Evolutionary conservation across 495 filamentous ascomycete genomes (phyloP).

Genomic region (Chaetomium tenue): DNA sequence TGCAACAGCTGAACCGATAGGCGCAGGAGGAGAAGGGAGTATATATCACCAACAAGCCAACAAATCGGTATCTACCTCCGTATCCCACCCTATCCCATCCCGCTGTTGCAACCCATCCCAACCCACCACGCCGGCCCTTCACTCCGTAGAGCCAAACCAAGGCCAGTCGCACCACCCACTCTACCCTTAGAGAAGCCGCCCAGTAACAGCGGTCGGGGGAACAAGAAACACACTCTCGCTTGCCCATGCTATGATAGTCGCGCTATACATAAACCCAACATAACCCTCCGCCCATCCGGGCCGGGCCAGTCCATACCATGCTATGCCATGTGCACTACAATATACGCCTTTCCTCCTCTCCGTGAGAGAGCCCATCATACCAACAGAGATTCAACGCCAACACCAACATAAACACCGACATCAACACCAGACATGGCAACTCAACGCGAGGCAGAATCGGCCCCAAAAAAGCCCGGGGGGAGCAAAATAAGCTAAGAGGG

Average conservation of each 20-base stretch:
- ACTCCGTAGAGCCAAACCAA: neutral
- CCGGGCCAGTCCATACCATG: no score
- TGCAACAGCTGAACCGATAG: neutral
- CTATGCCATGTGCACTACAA: no score
- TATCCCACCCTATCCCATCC: neutral
- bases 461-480: neutral
- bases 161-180: neutral
- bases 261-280: no score
- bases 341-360: no score
- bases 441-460: no score
- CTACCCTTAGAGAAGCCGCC: neutral
- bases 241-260: no score
- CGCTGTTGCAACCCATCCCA: neutral
- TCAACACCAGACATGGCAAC: no score
- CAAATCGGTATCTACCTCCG: neutral
- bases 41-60: neutral
- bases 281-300: no score
- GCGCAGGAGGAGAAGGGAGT: neutral
- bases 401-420: no score
- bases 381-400: no score
- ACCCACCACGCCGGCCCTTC: neutral
- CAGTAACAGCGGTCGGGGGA: neutral
- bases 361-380: no score
- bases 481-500: conserved; percentile 1
- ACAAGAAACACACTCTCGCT: neutral